phyloP scores from a whole-genome alignment of 148 eudicot genomes.

The Spergularia bocconei region DNA sequence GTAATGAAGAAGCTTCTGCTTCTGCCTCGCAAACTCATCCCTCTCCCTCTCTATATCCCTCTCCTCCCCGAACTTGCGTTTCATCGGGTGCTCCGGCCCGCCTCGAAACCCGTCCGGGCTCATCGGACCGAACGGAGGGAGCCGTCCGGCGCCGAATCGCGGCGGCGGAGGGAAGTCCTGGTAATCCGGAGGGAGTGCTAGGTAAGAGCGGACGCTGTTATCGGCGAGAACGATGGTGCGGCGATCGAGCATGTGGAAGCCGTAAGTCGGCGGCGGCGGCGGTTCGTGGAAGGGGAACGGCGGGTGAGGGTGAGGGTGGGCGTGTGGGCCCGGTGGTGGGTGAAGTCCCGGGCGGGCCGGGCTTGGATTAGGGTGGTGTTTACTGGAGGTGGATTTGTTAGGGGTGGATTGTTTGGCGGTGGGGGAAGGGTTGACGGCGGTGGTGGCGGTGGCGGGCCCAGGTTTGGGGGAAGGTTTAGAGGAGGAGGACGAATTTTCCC shows the following conservation, averaged over 20 bases:
- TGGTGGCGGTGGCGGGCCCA: slow-evolving; percentile 30
- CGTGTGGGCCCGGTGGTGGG: slow-evolving; percentile 9
- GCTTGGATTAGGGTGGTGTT: slow-evolving; percentile 1
- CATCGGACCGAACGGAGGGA: slow-evolving; percentile 44
- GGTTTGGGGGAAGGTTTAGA: slow-evolving; percentile 34
- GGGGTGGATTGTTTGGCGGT: slow-evolving; percentile 10
- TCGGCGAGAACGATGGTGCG: slow-evolving; percentile 64
- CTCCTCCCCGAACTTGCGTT: slow-evolving; percentile 67
- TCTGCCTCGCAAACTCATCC: slow-evolving; percentile 62
- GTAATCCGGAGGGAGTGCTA: slow-evolving; percentile 82
- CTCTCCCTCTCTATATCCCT: slow-evolving; percentile 36
- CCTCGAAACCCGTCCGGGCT: slow-evolving; percentile 48
- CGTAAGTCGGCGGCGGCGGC: slow-evolving; percentile 66
- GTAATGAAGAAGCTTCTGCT: slow-evolving; percentile 72
- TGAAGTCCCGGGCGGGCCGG: slow-evolving; percentile 17
- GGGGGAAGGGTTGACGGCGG: slow-evolving; percentile 1
- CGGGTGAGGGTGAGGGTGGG: slow-evolving; percentile 24
- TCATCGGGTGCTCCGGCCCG: slow-evolving; percentile 32
- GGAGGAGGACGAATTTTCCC: slow-evolving; percentile 23
- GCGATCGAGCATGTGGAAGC: slow-evolving; percentile 90
- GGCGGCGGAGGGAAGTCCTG: slow-evolving; percentile 45
- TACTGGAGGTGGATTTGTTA: slow-evolving; percentile 1
- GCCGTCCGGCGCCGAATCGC: slow-evolving; percentile 26
- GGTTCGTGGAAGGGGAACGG: slow-evolving; percentile 34
- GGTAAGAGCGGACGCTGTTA: slow-evolving; percentile 71